These are phyloP conservation scores for Fulvia fulva DNA, from an alignment of 2,329 filamentous ascomycete genomes.

Conservation along the genomic window DNA sequence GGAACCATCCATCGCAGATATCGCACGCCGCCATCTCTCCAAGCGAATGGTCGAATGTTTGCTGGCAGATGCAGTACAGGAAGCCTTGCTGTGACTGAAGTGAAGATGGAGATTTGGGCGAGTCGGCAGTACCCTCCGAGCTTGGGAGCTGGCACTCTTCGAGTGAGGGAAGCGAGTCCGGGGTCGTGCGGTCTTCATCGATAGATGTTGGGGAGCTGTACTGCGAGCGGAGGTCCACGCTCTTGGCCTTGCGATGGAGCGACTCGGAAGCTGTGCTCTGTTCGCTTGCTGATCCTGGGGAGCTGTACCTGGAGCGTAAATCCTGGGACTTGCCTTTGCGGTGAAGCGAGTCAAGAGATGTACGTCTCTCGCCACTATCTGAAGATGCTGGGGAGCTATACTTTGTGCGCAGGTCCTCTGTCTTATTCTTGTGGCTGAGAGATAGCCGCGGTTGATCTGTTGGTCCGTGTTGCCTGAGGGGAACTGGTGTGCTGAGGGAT, in stretches of 20 bases:
- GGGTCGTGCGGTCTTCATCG: no score
- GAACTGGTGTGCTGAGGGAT: not conserved
- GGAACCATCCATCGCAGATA: conserved; percentile 4
- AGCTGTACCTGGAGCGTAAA: not conserved
- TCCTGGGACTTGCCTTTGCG: not conserved
- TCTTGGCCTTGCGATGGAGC: not conserved
- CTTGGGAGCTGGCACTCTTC: no score
- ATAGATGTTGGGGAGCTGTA: no score
- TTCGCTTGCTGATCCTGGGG: not conserved
- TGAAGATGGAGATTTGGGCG: no score
- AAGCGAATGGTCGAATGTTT: conserved; percentile 1
- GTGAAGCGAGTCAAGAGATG: not conserved
- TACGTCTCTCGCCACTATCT: not conserved
- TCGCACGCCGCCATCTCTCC: conserved; percentile 2
- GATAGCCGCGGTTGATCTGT: not conserved
- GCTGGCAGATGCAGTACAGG: conserved; percentile 3
- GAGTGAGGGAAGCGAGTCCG: no score
- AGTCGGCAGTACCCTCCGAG: no score
- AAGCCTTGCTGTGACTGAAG: not conserved
- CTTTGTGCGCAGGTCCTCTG: not conserved
- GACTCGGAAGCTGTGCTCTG: not conserved
- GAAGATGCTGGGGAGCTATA: not conserved
- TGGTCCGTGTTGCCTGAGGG: not conserved
- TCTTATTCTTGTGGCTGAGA: not conserved
- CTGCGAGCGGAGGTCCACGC: no score